Percentiles rank a stretch among this genome's conserved stretches.
phyloP scores from a whole-genome alignment of 768 basidiomycete genomes.

The Termitomyces sp. region DNA sequence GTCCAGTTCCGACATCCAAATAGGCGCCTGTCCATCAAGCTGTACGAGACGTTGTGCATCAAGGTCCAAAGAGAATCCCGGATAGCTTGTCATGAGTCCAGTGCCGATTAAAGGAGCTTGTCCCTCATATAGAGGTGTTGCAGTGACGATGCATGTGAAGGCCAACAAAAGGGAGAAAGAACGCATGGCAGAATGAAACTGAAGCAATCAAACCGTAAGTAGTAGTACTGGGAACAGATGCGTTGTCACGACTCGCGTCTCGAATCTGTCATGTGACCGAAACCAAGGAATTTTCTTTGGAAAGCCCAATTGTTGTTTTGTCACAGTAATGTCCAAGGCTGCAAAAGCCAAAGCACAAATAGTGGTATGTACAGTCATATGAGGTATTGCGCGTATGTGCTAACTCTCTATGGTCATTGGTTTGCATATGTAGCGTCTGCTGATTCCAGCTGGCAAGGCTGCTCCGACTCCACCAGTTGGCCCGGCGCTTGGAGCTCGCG shows the following conservation, averaged over 20 bases:
- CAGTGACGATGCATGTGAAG: conserved; percentile 37
- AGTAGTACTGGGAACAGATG: too few relatives aligned
- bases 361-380: conserved; percentile 49
- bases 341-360: conserved; percentile 63
- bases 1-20: conserved; percentile 86
- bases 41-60: conserved; percentile 70
- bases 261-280: conserved; percentile 5
- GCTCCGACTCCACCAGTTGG: conserved; percentile 95
- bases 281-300: not conserved
- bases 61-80: conserved; percentile 72
- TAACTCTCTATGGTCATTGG: conserved; percentile 8
- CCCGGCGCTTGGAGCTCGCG: conserved; percentile 94
- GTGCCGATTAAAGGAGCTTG: conserved; percentile 34
- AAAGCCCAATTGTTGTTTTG: not conserved
- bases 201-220: not conserved
- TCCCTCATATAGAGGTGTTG: conserved; percentile 32
- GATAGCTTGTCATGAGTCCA: conserved; percentile 25
- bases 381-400: not conserved
- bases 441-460: conserved; percentile 91
- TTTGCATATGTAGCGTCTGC: conserved; percentile 54
- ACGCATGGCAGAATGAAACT: conserved; percentile 37
- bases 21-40: conserved; percentile 61
- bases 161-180: conserved; percentile 38
- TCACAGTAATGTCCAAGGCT: conserved; percentile 59
- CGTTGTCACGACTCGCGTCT: not conserved